phyloP scores from a whole-genome alignment of 1,139 yeast species.

The Debaryomyces nepalensis region DNA sequence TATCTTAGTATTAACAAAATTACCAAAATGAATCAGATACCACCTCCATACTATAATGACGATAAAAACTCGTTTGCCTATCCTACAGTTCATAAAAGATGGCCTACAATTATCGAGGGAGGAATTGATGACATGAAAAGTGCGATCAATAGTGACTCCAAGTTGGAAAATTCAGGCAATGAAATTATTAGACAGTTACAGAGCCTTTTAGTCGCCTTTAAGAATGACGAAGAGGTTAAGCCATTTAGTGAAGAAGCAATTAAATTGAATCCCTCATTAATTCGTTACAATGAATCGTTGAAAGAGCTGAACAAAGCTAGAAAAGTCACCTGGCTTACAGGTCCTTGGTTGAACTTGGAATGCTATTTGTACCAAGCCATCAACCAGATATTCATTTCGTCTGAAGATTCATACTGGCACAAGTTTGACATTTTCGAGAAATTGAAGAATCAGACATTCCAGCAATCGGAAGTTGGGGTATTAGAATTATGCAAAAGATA shows the following conservation, averaged over 20 bases:
- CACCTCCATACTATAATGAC: slow-evolving; percentile 60
- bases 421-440: slow-evolving; percentile 71
- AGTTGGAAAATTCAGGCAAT: slow-evolving; percentile 36
- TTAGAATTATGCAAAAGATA: slow-evolving; percentile 80
- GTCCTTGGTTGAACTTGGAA: slow-evolving; percentile 91
- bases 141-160: slow-evolving; percentile 20
- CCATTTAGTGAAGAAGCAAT: slow-evolving; percentile 50
- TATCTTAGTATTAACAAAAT: background rate
- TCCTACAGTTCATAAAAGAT: slow-evolving; percentile 76
- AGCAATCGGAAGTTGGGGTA: slow-evolving; percentile 77
- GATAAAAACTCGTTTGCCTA: slow-evolving; percentile 81
- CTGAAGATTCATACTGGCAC: slow-evolving; percentile 46
- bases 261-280: slow-evolving; percentile 46
- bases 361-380: slow-evolving; percentile 79
- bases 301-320: slow-evolving; percentile 28
- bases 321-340: slow-evolving; percentile 73
- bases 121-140: slow-evolving; percentile 61
- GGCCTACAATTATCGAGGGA: slow-evolving; percentile 82
- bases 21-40: slow-evolving; percentile 25
- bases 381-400: slow-evolving; percentile 47
- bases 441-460: slow-evolving; percentile 75
- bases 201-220: slow-evolving; percentile 41
- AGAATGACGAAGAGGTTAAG: slow-evolving; percentile 42
- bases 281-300: slow-evolving; percentile 55
- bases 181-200: slow-evolving; percentile 41